Evolutionary conservation across 2,329 filamentous ascomycete species (phyloP), one percentile per base, ranked within the genome.

Genomic region (Colletotrichum salicis): DNA sequence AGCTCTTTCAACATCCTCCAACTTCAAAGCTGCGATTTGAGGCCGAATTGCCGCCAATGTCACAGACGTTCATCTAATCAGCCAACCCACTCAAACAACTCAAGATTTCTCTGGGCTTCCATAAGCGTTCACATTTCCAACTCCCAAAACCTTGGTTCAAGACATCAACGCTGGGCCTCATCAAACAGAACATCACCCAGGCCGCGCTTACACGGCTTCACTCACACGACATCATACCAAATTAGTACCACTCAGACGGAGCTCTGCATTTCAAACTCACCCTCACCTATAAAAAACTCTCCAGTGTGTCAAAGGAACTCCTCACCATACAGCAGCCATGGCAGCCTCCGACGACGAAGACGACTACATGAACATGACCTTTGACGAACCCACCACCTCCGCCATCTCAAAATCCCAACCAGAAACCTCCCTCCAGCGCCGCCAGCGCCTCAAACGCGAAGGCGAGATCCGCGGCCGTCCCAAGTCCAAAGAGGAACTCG

Each of bases 331-430:
- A n/a, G 41, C 22, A 27, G 52, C 55, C 56, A 70, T 70, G 67
- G 37, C 63, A 45, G 67, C 61, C 45, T 72, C 61, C 11, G 93
- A 94, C 7, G 94, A 95, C 24, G 94, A 95, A 74, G 95, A 98
- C 74, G 96, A 99, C 82, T 98, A 99, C 86, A 97, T 99, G 93
- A 94, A 92, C 77, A 98, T 99, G 96, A 87, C 91, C 15, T 95
- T 99, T 79, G 87, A 89, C 22, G 93, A 97, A 33, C 79, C 88
- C 83, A 77, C 86, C 80, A 79, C 88, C 83, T 77, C 86, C 80
- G 79, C 88, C 83, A 77, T 86, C 80, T 79, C 89, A 83, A 81
- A 84, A 83, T 80, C 77, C 75, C 66, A 58, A 48, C 74, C 76
- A 13, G 86, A 89, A 76, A 86, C 86, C 1, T 90, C 87, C 1